Evolutionary conservation across 169 alveolate species (phyloP), one percentile per base, ranked within the genome.

Genomic region (Plasmodium cynomolgi): DNA sequence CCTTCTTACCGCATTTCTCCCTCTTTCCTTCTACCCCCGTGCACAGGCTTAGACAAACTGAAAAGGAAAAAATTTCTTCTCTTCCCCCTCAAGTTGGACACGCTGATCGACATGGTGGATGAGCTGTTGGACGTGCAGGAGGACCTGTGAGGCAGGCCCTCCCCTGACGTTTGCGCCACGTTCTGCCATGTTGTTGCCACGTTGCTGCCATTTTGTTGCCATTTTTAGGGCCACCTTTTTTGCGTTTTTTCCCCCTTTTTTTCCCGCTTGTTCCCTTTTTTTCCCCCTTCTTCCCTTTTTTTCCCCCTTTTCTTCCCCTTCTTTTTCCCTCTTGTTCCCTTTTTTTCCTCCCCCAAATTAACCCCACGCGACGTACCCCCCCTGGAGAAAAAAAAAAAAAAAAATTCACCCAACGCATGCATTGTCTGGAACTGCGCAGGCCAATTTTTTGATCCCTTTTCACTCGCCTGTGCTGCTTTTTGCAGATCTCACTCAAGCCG

Each of bases 11-110:
- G 31, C 58, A 68, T 17, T 33, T 26, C 11, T 81, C 8, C 20
- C 17, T 79, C 23, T 23, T 13, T 90, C 41, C 15, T 68, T 58
- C 33, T 58, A 5, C 29, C 26, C 23, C 31, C 41, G 23, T n/a
- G 20, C 44, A 15, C 44, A 90, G 94, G 94, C 13, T 82, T 20
- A 29, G 17, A 90, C 72, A 90, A 90, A 54, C 54, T 90, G 37
- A 90, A 81, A 56, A 90, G 88, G 56, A 90, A 71, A 68, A 62
- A 62, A 17, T 17, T 80, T 68, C 75, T 90, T 6, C 56, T 90
- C 26, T 90, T 90, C n/a, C 94, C 94, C 37, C 71, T 71, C 56
- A 90, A 81, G 47, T 34, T 90, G 34, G 94, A 90, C 11, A 81
- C 94, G 7, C 9, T 90, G 44, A 90, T 90, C 15, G 94, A 90